phyloP scores from a whole-genome alignment of 768 basidiomycete species.

The Russula olivacea region DNA sequence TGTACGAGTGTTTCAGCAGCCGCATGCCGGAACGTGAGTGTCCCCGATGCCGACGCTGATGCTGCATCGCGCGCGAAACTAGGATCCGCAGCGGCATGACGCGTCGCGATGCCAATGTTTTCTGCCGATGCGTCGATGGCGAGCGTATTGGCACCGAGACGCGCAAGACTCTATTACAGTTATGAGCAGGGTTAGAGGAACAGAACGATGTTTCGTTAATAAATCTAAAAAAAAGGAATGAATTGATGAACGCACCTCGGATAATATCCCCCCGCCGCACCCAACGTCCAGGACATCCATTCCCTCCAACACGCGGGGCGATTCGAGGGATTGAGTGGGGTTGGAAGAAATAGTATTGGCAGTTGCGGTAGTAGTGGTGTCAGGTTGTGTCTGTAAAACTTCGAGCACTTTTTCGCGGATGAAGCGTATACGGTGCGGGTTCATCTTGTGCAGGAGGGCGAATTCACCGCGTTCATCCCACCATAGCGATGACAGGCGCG shows the following conservation, averaged over 20 bases:
- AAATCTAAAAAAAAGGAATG: background rate
- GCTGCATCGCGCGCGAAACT: conserved; percentile 34
- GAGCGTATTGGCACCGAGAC: conserved; percentile 80
- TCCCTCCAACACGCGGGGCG: conserved; percentile 45
- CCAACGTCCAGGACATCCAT: conserved; percentile 84
- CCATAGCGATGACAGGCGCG: conserved; percentile 84
- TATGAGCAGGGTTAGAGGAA: no score
- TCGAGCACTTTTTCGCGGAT: conserved; percentile 72
- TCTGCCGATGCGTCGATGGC: conserved; percentile 90
- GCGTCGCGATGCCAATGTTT: conserved; percentile 79
- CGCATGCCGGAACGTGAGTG: conserved; percentile 52
- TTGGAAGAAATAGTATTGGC: conserved; percentile 9
- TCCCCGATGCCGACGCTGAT: conserved; percentile 25
- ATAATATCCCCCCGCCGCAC: conserved; percentile 90
- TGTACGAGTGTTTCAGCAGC: conserved; percentile 69
- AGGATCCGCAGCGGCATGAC: conserved; percentile 79
- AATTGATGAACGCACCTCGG: conserved; percentile 55
- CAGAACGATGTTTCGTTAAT: background rate
- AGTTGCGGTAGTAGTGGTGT: conserved; percentile 26
- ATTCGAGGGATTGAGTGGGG: conserved; percentile 24
- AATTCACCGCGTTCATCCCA: conserved; percentile 96
- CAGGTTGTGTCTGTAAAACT: conserved; percentile 43
- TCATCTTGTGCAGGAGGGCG: conserved; percentile 86
- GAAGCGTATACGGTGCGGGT: conserved; percentile 81
- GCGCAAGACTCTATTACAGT: conserved; percentile 62